Percentiles rank a stretch among this genome's conserved stretches.
phyloP scores from a whole-genome alignment of 768 basidiomycete genomes.

The Thelephora ganbajun region DNA sequence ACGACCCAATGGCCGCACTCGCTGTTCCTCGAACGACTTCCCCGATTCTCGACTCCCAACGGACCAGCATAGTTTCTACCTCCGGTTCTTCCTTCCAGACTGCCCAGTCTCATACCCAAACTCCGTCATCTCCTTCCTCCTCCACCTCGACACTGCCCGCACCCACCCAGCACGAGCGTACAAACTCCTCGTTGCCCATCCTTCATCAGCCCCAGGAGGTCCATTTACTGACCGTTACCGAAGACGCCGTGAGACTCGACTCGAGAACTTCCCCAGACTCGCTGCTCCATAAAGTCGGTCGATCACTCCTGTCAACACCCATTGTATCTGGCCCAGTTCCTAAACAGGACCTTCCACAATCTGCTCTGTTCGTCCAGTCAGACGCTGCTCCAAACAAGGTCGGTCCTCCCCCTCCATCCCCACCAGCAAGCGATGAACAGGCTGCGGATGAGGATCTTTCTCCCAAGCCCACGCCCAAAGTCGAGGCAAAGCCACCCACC shows the following conservation, averaged over 20 bases:
- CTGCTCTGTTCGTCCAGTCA: not conserved
- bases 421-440: constrained; percentile 26
- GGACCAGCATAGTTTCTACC: constrained; percentile 6
- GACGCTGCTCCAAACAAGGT: constrained; percentile 13
- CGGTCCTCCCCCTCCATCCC: constrained; percentile 49
- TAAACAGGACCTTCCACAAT: not conserved
- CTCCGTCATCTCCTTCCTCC: constrained; percentile 18
- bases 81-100: constrained; percentile 7
- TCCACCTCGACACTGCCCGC: constrained; percentile 19
- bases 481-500: constrained; percentile 7
- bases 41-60: constrained; percentile 3
- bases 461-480: not conserved
- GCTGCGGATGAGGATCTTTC: constrained; percentile 6
- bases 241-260: constrained; percentile 31
- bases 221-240: constrained; percentile 40
- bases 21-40: constrained; percentile 5
- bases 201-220: constrained; percentile 30
- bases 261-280: constrained; percentile 21
- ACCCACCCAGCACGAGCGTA: constrained; percentile 1
- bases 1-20: constrained; percentile 3
- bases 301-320: constrained; percentile 19
- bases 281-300: constrained; percentile 21
- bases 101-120: constrained; percentile 4
- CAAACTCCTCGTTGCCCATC: constrained; percentile 13
- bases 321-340: not conserved